Conservation (phyloP, 2,329 filamentous ascomycete species). For the Conoideocrella luteorostrata region DNA sequence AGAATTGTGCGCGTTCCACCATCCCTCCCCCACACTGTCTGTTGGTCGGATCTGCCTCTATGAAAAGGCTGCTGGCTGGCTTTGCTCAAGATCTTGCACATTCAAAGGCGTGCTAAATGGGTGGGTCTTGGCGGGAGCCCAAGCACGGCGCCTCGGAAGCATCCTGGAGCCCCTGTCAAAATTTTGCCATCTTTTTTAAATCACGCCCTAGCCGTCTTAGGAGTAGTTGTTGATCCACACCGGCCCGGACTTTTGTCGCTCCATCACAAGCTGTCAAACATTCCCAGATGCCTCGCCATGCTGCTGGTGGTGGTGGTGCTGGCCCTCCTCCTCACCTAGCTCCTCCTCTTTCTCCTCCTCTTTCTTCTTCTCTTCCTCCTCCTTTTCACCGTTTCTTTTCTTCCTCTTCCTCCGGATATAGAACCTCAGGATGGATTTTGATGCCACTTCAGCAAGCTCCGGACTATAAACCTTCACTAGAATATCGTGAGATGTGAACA, state of each 20-base stretch:
- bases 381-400: too few species aligned
- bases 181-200: conserved; percentile 9
- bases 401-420: too few species aligned
- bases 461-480: background rate
- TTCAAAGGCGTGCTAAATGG: conserved; percentile 7
- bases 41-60: background rate
- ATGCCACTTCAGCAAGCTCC: too few species aligned
- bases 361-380: too few species aligned
- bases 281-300: too few species aligned
- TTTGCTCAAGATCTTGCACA: conserved; percentile 4
- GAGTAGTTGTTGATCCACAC: conserved; percentile 8
- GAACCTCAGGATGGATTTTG: too few species aligned
- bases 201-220: conserved; percentile 6
- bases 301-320: too few species aligned
- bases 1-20: too few species aligned
- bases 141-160: conserved; percentile 18
- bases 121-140: conserved; percentile 17
- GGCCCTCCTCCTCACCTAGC: too few species aligned
- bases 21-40: conserved; percentile 5
- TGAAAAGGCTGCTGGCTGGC: background rate
- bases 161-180: conserved; percentile 9
- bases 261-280: background rate
- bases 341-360: too few species aligned
- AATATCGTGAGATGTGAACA: background rate
- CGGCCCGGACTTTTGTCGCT: conserved; percentile 6